Evolutionary conservation across 371 early-diverging fungal species (phyloP), one percentile per base, ranked within the genome.

Genomic region (Mortierella sp.): DNA sequence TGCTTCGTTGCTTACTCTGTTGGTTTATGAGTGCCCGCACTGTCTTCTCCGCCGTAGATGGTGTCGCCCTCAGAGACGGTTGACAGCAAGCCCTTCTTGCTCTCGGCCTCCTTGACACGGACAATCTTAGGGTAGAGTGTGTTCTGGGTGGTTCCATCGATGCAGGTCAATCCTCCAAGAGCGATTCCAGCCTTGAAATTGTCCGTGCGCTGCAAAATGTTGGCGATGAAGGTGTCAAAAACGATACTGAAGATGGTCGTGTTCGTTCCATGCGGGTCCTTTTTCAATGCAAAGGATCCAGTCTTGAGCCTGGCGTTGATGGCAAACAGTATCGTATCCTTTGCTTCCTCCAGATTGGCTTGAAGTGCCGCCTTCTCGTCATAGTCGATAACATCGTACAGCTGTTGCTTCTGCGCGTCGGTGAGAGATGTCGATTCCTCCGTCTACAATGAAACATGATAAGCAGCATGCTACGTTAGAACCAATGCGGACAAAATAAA

Each of bases 301-400:
- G 92, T 92, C 39, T 92, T 90, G n/a, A 99, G 90, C 43, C 91
- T 86, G 19, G 94, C 95, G 7, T 91, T 87, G 1, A 95, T 79
- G 4, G 89, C 88, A 39, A 96, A 80, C 47, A 92, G 86, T 61
- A 95, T 91, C 74, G 93, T 94, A 85, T 97, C 97, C 73, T 92
- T 90, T 3, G 96, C 95, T 40, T 96, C 78, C 69, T 95, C 96
- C 5, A 93, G 86, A 11, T 90, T 90, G 1, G 88, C 86, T 22
- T 92, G 80, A 9, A 88, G 88, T 0, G 94, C 92, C 24, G 92
- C 88, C 31, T 93, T 91, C 67, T 96, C 96, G 76, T 99, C 95
- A 84, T 94, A 98, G 74, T 98, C 99, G 77, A 99, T 97, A 2
- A 97, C 95, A 47, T 98, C 95, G 87, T 96, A 97, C 26, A 99